Percentiles rank a stretch among this genome's conserved stretches.
Conservation (phyloP, 208 protist species). For the Wallacemonas sp. region DNA sequence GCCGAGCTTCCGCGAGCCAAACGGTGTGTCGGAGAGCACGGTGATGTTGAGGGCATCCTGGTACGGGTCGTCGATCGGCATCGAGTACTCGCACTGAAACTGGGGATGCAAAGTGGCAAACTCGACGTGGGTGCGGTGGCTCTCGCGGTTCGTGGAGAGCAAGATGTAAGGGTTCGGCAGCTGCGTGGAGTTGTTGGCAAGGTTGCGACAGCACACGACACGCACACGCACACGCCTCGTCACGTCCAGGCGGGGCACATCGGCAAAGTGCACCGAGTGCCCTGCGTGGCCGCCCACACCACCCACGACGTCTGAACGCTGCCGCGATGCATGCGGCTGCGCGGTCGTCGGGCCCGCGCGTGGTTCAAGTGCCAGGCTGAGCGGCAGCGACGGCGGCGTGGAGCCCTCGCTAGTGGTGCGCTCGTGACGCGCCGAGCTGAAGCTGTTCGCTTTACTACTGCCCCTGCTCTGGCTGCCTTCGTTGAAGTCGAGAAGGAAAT, state of each 20-base stretch:
- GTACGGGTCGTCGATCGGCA: constrained; percentile 51
- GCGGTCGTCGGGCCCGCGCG: too few relatives aligned
- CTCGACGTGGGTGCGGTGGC: constrained; percentile 46
- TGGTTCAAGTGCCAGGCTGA: too few relatives aligned
- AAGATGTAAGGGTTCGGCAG: constrained; percentile 75
- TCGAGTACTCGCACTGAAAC: constrained; percentile 72
- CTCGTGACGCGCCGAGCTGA: too few relatives aligned
- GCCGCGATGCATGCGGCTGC: background rate
- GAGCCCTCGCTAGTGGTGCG: background rate
- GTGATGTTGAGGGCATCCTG: constrained; percentile 64
- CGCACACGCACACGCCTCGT: constrained; percentile 42
- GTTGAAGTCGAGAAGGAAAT: background rate
- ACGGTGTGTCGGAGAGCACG: constrained; percentile 79
- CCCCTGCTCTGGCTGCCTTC: too few relatives aligned
- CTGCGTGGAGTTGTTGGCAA: constrained; percentile 28
- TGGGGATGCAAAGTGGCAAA: constrained; percentile 58
- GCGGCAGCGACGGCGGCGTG: too few relatives aligned
- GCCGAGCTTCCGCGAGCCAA: constrained; percentile 73
- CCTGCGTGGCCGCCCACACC: background rate
- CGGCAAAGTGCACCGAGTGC: constrained; percentile 2
- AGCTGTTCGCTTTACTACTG: background rate
- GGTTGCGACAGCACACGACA: constrained; percentile 63
- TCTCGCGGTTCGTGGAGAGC: constrained; percentile 68
- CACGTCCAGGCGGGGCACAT: background rate
- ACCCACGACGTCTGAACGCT: background rate